A percentile compares a stretch with the other conserved stretches of the same genome.
phyloP scores from a whole-genome alignment of 2,329 filamentous ascomycete species.

The Venturia effusa region DNA sequence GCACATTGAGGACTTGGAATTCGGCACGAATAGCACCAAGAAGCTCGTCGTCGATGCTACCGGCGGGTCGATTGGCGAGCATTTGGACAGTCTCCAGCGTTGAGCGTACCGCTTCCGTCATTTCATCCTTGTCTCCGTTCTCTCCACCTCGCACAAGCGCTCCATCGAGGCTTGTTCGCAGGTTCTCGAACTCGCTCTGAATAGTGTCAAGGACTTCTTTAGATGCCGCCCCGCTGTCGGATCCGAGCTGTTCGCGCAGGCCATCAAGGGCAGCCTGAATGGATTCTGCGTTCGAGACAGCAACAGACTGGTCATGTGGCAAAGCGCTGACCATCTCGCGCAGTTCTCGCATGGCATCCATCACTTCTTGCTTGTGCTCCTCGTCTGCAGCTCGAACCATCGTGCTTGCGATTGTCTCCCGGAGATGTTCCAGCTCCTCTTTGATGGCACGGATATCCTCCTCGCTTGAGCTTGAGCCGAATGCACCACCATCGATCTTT shows the following conservation, averaged over 20 bases:
- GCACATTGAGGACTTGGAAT: conserved; percentile 31
- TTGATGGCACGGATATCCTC: conserved; percentile 41
- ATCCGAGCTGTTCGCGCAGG: conserved; percentile 26
- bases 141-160: conserved; percentile 29
- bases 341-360: conserved; percentile 24
- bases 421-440: conserved; percentile 50
- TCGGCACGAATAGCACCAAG: conserved; percentile 41
- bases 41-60: conserved; percentile 36
- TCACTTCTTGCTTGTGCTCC: conserved; percentile 26
- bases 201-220: conserved; percentile 32
- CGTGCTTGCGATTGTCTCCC: conserved; percentile 44
- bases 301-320: not conserved
- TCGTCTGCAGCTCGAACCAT: conserved; percentile 20
- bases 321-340: not conserved
- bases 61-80: conserved; percentile 17
- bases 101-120: conserved; percentile 27
- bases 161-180: conserved; percentile 32
- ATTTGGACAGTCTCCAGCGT: conserved; percentile 29
- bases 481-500: conserved; percentile 30
- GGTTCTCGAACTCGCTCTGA: conserved; percentile 31
- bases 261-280: conserved; percentile 41
- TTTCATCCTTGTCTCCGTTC: conserved; percentile 27
- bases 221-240: conserved; percentile 30
- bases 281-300: conserved; percentile 33
- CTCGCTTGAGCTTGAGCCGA: conserved; percentile 25